These are phyloP conservation scores for Meira nashicola DNA, from an alignment of 1,284 basidiomycete species.

Conservation along the genomic window DNA sequence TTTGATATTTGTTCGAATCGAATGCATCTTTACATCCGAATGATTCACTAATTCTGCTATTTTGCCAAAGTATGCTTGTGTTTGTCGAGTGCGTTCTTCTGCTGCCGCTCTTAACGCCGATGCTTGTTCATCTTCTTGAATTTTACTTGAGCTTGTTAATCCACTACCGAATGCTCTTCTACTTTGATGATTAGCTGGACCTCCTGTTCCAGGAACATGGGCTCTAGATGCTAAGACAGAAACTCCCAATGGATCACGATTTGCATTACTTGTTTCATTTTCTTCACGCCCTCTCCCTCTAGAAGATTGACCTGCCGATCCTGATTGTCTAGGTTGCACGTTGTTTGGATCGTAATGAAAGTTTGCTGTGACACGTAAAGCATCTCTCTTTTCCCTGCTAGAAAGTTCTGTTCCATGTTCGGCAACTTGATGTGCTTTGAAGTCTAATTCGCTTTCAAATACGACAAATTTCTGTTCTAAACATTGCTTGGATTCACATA, in stretches of 20 bases:
- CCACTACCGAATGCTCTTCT: slow-evolving; percentile 27
- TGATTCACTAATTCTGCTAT: slow-evolving; percentile 63
- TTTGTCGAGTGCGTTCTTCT: slow-evolving; percentile 53
- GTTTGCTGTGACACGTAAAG: slow-evolving; percentile 70
- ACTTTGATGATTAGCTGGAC: slow-evolving; percentile 27
- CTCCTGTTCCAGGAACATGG: slow-evolving; percentile 53
- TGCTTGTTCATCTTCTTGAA: slow-evolving; percentile 19
- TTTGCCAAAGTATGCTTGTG: slow-evolving; percentile 66
- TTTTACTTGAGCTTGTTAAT: slow-evolving; percentile 19
- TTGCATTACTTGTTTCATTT: slow-evolving; percentile 12
- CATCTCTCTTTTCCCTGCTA: slow-evolving; percentile 70
- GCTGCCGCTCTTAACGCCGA: slow-evolving; percentile 1
- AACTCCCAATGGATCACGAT: slow-evolving; percentile 23
- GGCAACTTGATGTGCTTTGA: slow-evolving; percentile 85
- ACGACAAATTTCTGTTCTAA: slow-evolving; percentile 89
- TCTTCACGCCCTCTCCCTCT: slow-evolving; percentile 1
- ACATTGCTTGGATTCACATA: slow-evolving; percentile 72
- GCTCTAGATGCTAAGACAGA: slow-evolving; percentile 41
- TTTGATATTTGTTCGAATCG: slow-evolving; percentile 74
- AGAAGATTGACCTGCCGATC: background rate
- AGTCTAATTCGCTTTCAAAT: slow-evolving; percentile 76
- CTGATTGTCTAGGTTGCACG: slow-evolving; percentile 12
- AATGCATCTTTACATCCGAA: slow-evolving; percentile 68
- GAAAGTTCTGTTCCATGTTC: slow-evolving; percentile 78
- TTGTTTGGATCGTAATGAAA: slow-evolving; percentile 69